Evolutionary conservation across 2,329 filamentous ascomycete species (phyloP).

Genomic region (Colletotrichum gloeosporioides): DNA sequence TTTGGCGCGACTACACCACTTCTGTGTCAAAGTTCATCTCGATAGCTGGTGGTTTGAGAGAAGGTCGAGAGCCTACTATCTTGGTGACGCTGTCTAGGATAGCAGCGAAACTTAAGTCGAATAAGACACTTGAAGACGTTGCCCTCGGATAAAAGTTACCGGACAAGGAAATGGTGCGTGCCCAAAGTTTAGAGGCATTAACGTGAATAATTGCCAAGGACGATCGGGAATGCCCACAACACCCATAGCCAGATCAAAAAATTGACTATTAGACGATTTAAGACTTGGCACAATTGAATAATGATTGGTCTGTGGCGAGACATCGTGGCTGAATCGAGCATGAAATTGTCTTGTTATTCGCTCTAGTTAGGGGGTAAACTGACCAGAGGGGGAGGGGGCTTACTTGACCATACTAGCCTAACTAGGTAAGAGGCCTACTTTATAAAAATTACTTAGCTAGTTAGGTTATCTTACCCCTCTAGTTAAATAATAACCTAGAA

Average conservation of each 20-base stretch:
- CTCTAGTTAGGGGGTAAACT: too few species aligned
- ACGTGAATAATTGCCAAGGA: not conserved
- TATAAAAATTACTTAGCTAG: too few species aligned
- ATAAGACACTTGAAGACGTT: not conserved
- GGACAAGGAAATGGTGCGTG: not conserved
- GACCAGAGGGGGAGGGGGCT: too few species aligned
- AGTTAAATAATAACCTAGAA: too few species aligned
- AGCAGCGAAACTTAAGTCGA: fast-evolving
- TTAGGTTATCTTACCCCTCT: too few species aligned
- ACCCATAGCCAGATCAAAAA: not conserved
- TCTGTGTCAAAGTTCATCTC: not conserved
- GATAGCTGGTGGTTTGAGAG: fast-evolving
- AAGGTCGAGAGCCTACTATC: not conserved
- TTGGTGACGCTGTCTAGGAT: not conserved
- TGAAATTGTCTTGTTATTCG: not conserved
- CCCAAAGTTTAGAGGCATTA: not conserved
- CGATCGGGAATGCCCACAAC: not conserved
- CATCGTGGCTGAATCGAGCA: not conserved
- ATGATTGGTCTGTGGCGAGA: not conserved
- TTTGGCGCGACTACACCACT: not conserved
- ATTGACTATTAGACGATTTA: not conserved
- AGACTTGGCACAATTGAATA: not conserved
- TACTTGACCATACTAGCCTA: too few species aligned
- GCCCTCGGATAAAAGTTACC: not conserved
- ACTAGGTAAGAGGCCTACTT: too few species aligned